Percentiles rank a stretch among this genome's conserved stretches.
Conservation (phyloP, 2,329 filamentous ascomycete species). For the Colletotrichum higginsianum region DNA sequence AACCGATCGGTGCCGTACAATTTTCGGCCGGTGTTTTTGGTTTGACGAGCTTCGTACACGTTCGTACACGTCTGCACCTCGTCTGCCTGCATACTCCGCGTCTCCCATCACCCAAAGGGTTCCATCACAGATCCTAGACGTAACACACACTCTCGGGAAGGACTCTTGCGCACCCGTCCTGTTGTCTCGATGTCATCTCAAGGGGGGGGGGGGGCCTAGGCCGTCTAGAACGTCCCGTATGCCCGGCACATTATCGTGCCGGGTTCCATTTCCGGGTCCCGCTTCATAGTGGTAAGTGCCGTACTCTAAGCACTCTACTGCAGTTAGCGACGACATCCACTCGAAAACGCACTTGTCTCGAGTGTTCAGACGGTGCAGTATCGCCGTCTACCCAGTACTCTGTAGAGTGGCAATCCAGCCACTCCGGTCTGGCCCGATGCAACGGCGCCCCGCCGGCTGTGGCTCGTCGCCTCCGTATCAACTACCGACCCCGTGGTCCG, state of each 20-base stretch:
- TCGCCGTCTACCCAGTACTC: not conserved
- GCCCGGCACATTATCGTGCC: conserved; percentile 18
- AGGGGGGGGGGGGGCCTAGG: not conserved
- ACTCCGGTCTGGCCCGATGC: conserved; percentile 8
- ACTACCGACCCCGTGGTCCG: conserved; percentile 3
- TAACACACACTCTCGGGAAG: conserved; percentile 13
- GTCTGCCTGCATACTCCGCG: conserved; percentile 17
- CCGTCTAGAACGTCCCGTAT: not conserved
- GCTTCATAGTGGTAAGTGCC: conserved; percentile 3
- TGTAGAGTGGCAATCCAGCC: not conserved
- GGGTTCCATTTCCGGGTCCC: too few species aligned
- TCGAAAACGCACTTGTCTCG: not conserved
- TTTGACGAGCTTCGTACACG: conserved; percentile 3
- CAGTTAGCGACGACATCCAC: not conserved
- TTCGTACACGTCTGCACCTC: conserved; percentile 17
- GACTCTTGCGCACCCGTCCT: conserved; percentile 1
- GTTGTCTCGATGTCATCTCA: not conserved
- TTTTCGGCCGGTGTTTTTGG: not conserved
- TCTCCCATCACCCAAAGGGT: conserved; percentile 6
- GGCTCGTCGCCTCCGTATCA: conserved; percentile 12
- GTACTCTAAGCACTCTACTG: conserved; percentile 22
- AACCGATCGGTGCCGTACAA: not conserved
- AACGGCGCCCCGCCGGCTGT: conserved; percentile 26
- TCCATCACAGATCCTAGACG: conserved; percentile 4
- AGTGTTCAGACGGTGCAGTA: too few species aligned